Conservation (phyloP, 2,329 filamentous ascomycete genomes). For the Plenodomus lindquistii region DNA sequence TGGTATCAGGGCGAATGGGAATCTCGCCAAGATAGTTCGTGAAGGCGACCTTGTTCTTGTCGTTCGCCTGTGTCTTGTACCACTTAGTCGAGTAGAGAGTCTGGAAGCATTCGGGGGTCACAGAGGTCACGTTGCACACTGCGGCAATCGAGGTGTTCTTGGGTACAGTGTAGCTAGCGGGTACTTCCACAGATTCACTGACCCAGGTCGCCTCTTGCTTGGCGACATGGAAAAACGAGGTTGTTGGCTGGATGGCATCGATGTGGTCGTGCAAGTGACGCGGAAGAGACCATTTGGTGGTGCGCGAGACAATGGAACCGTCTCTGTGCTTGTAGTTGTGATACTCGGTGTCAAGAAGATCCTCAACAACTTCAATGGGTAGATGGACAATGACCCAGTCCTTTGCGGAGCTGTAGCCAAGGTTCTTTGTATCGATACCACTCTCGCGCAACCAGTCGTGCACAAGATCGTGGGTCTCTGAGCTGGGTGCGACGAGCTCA, state of each 20-base stretch:
- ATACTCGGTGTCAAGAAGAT: slow-evolving; percentile 56
- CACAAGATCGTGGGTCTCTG: slow-evolving; percentile 57
- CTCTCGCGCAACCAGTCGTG: slow-evolving; percentile 61
- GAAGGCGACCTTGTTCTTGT: slow-evolving; percentile 53
- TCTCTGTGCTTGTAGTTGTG: slow-evolving; percentile 58
- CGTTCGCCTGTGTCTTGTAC: slow-evolving; percentile 52
- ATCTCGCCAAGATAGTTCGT: slow-evolving; percentile 56
- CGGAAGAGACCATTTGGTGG: slow-evolving; percentile 63
- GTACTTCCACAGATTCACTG: slow-evolving; percentile 24
- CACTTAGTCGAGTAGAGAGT: slow-evolving; percentile 59
- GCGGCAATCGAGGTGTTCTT: slow-evolving; percentile 38
- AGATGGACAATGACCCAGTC: slow-evolving; percentile 62
- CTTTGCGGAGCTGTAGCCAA: slow-evolving; percentile 56
- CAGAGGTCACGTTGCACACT: slow-evolving; percentile 56
- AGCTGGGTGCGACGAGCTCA: slow-evolving; percentile 57
- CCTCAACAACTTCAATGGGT: slow-evolving; percentile 56
- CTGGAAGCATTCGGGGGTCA: slow-evolving; percentile 59
- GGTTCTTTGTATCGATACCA: slow-evolving; percentile 52
- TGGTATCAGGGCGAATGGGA: slow-evolving; percentile 59
- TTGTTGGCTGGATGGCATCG: slow-evolving; percentile 64
- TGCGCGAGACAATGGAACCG: slow-evolving; percentile 56
- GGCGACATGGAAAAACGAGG: slow-evolving; percentile 54
- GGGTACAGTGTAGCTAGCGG: slow-evolving; percentile 31
- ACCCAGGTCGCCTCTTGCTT: slow-evolving; percentile 30
- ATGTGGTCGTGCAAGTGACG: slow-evolving; percentile 61